Evolutionary conservation across 495 filamentous ascomycete genomes (phyloP), one percentile per base, ranked within the genome.

Genomic region (Penicillium psychrofluorescens): DNA sequence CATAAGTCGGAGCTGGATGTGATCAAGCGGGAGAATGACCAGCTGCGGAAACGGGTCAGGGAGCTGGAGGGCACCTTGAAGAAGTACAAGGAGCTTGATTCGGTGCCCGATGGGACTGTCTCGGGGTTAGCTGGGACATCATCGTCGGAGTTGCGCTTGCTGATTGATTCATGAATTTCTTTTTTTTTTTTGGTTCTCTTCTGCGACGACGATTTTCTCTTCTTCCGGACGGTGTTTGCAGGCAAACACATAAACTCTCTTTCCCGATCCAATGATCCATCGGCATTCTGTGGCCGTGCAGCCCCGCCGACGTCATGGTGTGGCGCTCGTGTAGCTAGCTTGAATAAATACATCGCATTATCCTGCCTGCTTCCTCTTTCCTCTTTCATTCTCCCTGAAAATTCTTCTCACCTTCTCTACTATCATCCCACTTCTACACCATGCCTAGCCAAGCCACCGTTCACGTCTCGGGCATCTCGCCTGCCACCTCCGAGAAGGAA

Each of bases 401-500:
- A 9, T 2, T 35, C 13, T 16, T 36, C 11, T 41, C 41, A 27
- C 22, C 35, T 50, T 32, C 22, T 29, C 31, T 33, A 37, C 40
- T 44, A 29, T 16, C 27, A 16, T 41, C 9, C 39, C 38, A 38
- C 32, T 29, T 13, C 12, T 13, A 41, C 53, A 67, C 10, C 48
- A 78, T 78, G 75, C 71, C 75, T 51, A 54, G 52, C 41, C 61
- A 58, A 48, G 59, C 66, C 32, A 75, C 73, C 12, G 71, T 78
- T 16, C 71, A 78, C 51, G 75, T 78, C 42, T 85, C 88, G 70
- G 90, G 90, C 69, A 96, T 98, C 68, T 77, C 84, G 49, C 58
- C 72, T 44, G 57, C 79, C 50, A 95, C 90, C 38, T 76, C 79
- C 48, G 88, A 97, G 64, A 86, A 90, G 69, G 88, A 98, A 66